Evolutionary conservation across 108 stramenopile species (phyloP), one percentile per base, ranked within the genome.

Genomic region (Nannochloropsis salina): DNA sequence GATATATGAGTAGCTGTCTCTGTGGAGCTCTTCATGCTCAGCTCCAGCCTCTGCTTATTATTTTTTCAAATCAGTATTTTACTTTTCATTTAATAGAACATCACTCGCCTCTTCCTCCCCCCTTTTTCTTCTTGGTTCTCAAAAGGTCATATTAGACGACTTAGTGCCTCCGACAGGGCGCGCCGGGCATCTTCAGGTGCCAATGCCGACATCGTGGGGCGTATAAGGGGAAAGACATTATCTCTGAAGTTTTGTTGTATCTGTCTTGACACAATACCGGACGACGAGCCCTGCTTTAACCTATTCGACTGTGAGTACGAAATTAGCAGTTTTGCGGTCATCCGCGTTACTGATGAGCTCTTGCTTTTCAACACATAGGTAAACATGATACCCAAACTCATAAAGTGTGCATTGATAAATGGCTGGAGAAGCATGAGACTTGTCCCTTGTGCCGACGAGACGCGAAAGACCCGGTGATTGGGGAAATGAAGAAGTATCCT

Each of bases 401-500:
- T n/a, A 74, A 74, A 74, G 61, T n/a, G 20, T 74, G 61, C 61
- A 74, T 74, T 74, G 61, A 74, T n/a, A 74, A 74, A n/a, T 74
- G 61, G 61, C 61, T 74, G 61, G 61, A 74, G n/a, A 74, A 74
- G n/a, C 61, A 74, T n/a, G 61, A 74, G 61, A 74, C 61, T 74
- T 74, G 61, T n/a, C 61, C 61, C 61, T n/a, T 74, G 20, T 74
- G 61, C 61, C 61, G 61, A 74, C 61, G 61, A 15, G 61, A 74
- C 61, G 61, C 61, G 8, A 74, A 74, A n/a, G 61, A 74, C 61
- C 61, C 61, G 20, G 61, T 74, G 61, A 74, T 74, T 15, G 61
- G 61, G n/a, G 61, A 74, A n/a, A 74, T 74, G 61, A 74, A 74
- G 61, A 74, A 74, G 8, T 74, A 74, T 74, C 61, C 61, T 74